Conservation (phyloP, 345 rosid species). For the Durio zibethinus region DNA sequence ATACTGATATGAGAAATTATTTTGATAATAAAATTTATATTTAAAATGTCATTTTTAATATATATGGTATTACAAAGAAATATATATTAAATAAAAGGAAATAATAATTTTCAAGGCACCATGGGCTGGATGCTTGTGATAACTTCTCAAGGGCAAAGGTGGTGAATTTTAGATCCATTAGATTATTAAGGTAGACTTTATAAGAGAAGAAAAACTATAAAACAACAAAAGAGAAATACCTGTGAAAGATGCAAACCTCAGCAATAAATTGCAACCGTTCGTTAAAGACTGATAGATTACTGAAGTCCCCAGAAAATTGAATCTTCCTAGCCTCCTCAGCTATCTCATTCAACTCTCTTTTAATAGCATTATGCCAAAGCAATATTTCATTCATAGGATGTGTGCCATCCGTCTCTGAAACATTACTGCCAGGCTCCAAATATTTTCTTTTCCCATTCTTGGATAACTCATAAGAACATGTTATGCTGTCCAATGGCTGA, state of each 20-base stretch:
- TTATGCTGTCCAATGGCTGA: constrained; percentile 33
- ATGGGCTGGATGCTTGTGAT: neutral
- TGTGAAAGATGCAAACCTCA: constrained; percentile 88
- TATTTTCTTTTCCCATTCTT: constrained; percentile 71
- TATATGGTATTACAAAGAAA: neutral
- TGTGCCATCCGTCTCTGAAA: constrained; percentile 28
- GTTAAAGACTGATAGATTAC: constrained; percentile 65
- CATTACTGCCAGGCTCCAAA: constrained; percentile 41
- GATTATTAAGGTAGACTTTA: neutral
- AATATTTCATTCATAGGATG: constrained; percentile 82
- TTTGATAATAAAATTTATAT: neutral
- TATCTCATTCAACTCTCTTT: constrained; percentile 70
- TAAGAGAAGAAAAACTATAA: neutral
- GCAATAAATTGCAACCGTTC: constrained; percentile 83
- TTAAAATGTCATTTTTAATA: neutral
- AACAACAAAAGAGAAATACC: constrained; percentile 39
- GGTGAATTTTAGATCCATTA: neutral
- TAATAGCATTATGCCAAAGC: constrained; percentile 89
- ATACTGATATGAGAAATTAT: neutral
- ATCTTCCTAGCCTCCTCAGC: constrained; percentile 83
- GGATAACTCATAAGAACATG: constrained; percentile 50
- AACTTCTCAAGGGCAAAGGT: constrained; percentile 2
- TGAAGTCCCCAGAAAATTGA: constrained; percentile 70
- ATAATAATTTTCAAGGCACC: neutral
- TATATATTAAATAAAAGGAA: neutral